Percentiles rank a stretch among this genome's conserved stretches.
These are phyloP conservation scores for Fusarium circinatum DNA, from an alignment of 2,329 filamentous ascomycete species.

Conservation along the genomic window DNA sequence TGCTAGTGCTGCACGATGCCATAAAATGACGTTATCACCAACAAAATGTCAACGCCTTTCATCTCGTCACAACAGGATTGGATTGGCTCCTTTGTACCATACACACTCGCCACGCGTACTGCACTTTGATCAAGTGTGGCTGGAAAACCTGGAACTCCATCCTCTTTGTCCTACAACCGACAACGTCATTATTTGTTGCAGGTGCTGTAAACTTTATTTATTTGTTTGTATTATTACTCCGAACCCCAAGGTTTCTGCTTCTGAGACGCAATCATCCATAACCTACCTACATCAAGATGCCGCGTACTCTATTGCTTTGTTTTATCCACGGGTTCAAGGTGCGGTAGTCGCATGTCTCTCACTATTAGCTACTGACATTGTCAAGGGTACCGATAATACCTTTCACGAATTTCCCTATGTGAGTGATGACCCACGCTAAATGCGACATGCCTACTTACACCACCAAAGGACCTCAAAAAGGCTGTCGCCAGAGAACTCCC, in stretches of 20 bases:
- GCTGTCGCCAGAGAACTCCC: constrained; percentile 68
- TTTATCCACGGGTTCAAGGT: constrained; percentile 80
- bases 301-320: constrained; percentile 72
- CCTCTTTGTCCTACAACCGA: not conserved
- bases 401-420: constrained; percentile 73
- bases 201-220: constrained; percentile 8
- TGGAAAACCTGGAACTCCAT: constrained; percentile 39
- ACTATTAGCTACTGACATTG: not conserved
- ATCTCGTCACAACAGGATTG: not conserved
- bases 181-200: constrained; percentile 37
- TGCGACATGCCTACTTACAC: not conserved
- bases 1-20: constrained; percentile 29
- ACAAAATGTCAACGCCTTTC: not conserved
- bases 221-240: constrained; percentile 10
- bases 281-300: constrained; percentile 46
- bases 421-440: constrained; percentile 10
- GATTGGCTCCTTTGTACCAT: constrained; percentile 16
- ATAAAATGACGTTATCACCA: constrained; percentile 35
- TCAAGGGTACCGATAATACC: constrained; percentile 76
- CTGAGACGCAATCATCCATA: not conserved
- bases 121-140: constrained; percentile 28
- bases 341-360: fast-evolving
- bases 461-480: constrained; percentile 63
- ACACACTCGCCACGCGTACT: constrained; percentile 35
- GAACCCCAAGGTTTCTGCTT: not conserved